Evolutionary conservation across 2,329 filamentous ascomycete species (phyloP), one percentile per base, ranked within the genome.

Genomic region (Nothopassalora personata): DNA sequence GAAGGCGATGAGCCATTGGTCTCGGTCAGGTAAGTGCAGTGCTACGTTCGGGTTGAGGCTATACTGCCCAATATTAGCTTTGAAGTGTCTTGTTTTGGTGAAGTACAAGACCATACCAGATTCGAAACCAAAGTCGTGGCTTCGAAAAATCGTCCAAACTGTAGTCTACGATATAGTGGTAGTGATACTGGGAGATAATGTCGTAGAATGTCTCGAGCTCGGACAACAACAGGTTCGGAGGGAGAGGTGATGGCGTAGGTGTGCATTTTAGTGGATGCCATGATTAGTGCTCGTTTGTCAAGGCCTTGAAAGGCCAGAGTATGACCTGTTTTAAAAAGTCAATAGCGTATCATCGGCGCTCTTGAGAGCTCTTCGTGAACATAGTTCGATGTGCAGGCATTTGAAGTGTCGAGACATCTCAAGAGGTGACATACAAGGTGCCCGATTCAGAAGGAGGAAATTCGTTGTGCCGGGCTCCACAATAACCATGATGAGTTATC

Each of bases 121-220:
- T 67, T 71, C 1, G 69, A 68, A 81, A 73, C 57, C 68, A 81
- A 5, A 73, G 76, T 65, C 71, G 74, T 64, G 72, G 72, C 36
- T 72, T 81, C 48, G 34, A 67, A 64, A 23, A 76, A 76, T 51
- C 72, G 75, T 23, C 79, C 75, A 69, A 84, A 86, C 61, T 88
- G 83, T 5, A 88, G 74, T 2, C 86, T 80, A n/a, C 87, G 81
- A 49, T 85, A 76, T 4, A 89, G 72, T 5, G 83, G 79, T 13
- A 89, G 74, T 4, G 84, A 83, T 64, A 80, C 74, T 0, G 86
- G 86, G 8, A 87, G 73, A 34, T 82, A 77, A 3, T 71, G 67
- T 28, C 72, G 67, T 0, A 89, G 77, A 11, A 81, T 76, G 2
- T 65, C 57, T n/a, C 83, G 68, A 46, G 86, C 72, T 46, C 59